Evolutionary conservation across 1,139 yeast genomes (phyloP).

Genomic region (Geotrichum klebahnii): DNA sequence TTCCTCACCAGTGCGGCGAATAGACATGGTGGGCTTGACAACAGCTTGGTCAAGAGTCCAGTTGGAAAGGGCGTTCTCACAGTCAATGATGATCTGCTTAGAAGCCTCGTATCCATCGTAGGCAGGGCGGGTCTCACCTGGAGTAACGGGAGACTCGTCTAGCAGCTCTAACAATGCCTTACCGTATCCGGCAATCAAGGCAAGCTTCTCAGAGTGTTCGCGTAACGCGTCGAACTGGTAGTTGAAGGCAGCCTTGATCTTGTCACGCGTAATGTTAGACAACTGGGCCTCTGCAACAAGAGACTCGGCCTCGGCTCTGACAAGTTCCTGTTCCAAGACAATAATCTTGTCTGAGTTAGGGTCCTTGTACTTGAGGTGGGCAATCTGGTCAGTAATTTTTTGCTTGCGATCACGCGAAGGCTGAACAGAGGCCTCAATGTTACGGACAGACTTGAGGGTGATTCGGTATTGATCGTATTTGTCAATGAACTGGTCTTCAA

Average conservation of each 20-base stretch:
- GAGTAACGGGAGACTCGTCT: constrained; percentile 95
- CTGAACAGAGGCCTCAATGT: constrained; percentile 95
- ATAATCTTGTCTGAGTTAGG: constrained; percentile 95
- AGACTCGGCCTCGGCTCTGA: constrained; percentile 98
- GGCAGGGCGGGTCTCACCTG: constrained; percentile 98
- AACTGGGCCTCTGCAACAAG: constrained; percentile 98
- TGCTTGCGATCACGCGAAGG: constrained; percentile 98
- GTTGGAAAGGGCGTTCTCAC: constrained; percentile 90
- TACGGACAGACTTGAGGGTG: constrained; percentile 89
- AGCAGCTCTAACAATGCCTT: constrained; percentile 92
- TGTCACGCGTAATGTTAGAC: constrained; percentile 95
- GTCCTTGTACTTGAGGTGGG: constrained; percentile 95
- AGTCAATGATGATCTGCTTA: constrained; percentile 94
- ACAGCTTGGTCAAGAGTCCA: constrained; percentile 97
- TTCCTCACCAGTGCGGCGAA: constrained; percentile 34
- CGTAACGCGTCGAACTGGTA: constrained; percentile 95
- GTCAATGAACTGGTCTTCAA: constrained; percentile 96
- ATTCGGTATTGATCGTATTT: constrained; percentile 96
- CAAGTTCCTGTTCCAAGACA: constrained; percentile 94
- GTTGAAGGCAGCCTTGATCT: constrained; percentile 94
- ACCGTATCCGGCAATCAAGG: constrained; percentile 97
- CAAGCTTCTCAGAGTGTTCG: constrained; percentile 94
- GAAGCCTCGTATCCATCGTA: constrained; percentile 98
- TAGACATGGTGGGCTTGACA: constrained; percentile 88
- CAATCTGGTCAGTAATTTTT: constrained; percentile 95